These are phyloP conservation scores for Thalassia testudinum DNA, from an alignment of 116 monocot genomes.

Conservation along the genomic window DNA sequence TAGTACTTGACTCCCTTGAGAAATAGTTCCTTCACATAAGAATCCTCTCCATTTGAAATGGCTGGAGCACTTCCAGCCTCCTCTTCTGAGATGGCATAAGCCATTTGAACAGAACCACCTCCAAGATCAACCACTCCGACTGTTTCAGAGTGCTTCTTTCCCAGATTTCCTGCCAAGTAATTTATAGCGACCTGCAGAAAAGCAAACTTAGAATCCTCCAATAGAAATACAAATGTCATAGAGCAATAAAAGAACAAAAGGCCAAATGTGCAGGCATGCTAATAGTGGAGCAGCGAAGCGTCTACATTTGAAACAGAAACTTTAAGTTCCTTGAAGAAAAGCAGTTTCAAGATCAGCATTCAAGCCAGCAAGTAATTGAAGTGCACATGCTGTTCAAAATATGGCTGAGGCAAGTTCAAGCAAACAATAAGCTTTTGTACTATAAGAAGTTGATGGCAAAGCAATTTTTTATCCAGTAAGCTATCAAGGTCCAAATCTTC, in stretches of 20 bases:
- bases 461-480: too few species aligned
- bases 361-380: too few species aligned
- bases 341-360: background rate
- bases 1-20: slow-evolving; percentile 71
- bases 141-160: slow-evolving; percentile 54
- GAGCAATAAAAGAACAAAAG: background rate
- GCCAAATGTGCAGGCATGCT: background rate
- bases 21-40: slow-evolving; percentile 65
- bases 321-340: background rate
- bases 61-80: slow-evolving; percentile 66
- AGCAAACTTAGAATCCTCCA: too few species aligned
- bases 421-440: too few species aligned
- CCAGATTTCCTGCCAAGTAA: slow-evolving; percentile 67
- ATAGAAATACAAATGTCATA: too few species aligned
- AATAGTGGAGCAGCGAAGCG: background rate
- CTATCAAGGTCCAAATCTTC: too few species aligned
- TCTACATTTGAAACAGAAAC: background rate
- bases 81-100: slow-evolving; percentile 87
- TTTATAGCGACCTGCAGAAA: slow-evolving; percentile 72
- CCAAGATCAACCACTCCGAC: slow-evolving; percentile 95
- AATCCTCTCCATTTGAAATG: slow-evolving; percentile 45
- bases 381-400: too few species aligned
- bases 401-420: too few species aligned
- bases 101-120: slow-evolving; percentile 98
- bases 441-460: too few species aligned